Percentiles rank a stretch among this genome's conserved stretches.
These are phyloP conservation scores for Sclerotinia trifoliorum DNA, from an alignment of 2,329 filamentous ascomycete species.

Conservation along the genomic window DNA sequence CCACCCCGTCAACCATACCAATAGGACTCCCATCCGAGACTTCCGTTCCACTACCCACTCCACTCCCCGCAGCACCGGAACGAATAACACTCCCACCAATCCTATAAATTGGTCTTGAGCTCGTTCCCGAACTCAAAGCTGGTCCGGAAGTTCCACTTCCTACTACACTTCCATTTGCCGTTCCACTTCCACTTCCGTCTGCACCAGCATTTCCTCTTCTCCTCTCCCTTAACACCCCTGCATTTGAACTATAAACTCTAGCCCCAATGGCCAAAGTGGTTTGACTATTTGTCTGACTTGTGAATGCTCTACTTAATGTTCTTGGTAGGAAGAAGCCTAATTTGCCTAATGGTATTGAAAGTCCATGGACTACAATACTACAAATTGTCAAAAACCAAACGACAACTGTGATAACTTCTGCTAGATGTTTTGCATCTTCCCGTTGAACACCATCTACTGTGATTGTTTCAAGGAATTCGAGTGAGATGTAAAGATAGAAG, in stretches of 20 bases:
- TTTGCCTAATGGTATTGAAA: constrained; percentile 76
- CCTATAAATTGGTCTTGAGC: constrained; percentile 39
- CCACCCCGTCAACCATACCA: not conserved
- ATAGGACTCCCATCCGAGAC: not conserved
- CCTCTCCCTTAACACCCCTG: constrained; percentile 1
- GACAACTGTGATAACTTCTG: constrained; percentile 66
- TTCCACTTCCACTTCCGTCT: not conserved
- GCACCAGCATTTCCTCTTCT: not conserved
- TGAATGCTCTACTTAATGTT: constrained; percentile 52
- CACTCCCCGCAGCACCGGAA: not conserved
- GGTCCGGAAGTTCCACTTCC: not conserved
- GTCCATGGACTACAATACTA: constrained; percentile 80
- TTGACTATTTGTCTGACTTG: constrained; percentile 29
- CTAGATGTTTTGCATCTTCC: constrained; percentile 63
- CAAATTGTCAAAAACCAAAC: constrained; percentile 86
- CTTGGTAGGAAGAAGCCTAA: constrained; percentile 59
- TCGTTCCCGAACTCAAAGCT: constrained; percentile 14
- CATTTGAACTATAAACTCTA: not conserved
- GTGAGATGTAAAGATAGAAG: constrained; percentile 81
- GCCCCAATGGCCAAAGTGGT: constrained; percentile 1
- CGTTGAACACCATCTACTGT: constrained; percentile 60
- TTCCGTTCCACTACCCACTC: not conserved
- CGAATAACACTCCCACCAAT: constrained; percentile 43
- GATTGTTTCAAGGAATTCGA: constrained; percentile 67
- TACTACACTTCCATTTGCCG: not conserved